These are phyloP conservation scores for Amphibolis antarctica DNA, from an alignment of 106 monocot species.

Conservation along the genomic window DNA sequence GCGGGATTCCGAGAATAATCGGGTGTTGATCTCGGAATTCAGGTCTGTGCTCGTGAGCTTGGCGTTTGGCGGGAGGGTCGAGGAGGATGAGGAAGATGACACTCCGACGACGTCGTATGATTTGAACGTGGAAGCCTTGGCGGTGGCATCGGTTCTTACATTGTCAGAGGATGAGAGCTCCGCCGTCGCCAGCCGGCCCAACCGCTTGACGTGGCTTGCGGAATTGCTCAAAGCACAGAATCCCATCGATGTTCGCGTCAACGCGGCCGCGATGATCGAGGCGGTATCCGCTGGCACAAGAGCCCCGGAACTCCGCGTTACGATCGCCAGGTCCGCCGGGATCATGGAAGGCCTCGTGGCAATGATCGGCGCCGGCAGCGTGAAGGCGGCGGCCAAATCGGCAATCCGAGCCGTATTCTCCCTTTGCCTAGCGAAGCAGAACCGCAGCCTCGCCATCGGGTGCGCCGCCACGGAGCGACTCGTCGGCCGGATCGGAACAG, in stretches of 20 bases:
- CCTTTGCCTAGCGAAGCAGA: conserved; percentile 68
- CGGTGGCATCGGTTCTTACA: conserved; percentile 30
- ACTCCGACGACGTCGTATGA: not conserved
- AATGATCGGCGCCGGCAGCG: conserved; percentile 15
- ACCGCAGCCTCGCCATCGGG: conserved; percentile 40
- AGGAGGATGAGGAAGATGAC: conserved; percentile 1
- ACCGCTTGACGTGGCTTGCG: conserved; percentile 32
- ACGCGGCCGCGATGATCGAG: conserved; percentile 63
- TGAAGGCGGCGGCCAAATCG: conserved; percentile 27
- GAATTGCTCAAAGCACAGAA: conserved; percentile 8
- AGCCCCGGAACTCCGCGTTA: conserved; percentile 25
- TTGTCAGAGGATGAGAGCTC: conserved; percentile 40
- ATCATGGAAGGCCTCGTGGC: conserved; percentile 47
- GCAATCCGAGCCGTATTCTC: conserved; percentile 66
- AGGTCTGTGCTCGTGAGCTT: conserved; percentile 35
- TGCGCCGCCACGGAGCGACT: conserved; percentile 48
- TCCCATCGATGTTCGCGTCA: conserved; percentile 36
- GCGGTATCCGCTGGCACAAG: conserved; percentile 26
- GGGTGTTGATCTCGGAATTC: conserved; percentile 42
- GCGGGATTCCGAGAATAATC: conserved; percentile 67
- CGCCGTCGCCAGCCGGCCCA: conserved; percentile 22
- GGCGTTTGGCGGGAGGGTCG: conserved; percentile 25
- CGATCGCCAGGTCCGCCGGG: conserved; percentile 30
- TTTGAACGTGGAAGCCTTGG: conserved; percentile 41
- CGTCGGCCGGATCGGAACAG: conserved; percentile 15